A percentile compares a stretch with the other conserved stretches of the same genome.
phyloP scores from a whole-genome alignment of 371 early-diverging fungal species.

The Circinella minor region DNA sequence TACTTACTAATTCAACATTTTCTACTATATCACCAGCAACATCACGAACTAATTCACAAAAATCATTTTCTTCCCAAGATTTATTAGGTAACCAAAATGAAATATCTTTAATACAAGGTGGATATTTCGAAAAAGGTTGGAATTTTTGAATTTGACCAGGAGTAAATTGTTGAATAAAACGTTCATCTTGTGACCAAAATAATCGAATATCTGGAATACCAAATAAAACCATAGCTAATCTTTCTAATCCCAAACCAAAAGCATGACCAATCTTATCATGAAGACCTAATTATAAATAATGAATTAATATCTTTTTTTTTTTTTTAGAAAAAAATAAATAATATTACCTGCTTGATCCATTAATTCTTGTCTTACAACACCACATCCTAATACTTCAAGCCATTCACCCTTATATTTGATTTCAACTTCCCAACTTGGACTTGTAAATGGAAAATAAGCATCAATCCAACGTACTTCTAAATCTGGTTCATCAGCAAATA shows the following conservation, averaged over 20 bases:
- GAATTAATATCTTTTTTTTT: too few species aligned
- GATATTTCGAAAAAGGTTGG: constrained; percentile 83
- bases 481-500: constrained; percentile 69
- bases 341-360: constrained; percentile 77
- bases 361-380: constrained; percentile 88
- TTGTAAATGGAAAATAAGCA: constrained; percentile 95
- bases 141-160: constrained; percentile 72
- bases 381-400: constrained; percentile 96
- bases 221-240: constrained; percentile 96
- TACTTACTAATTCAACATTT: constrained; percentile 77
- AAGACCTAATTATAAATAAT: constrained; percentile 49
- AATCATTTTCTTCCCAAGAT: constrained; percentile 89
- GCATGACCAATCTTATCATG: constrained; percentile 93
- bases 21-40: constrained; percentile 94
- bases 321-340: too few species aligned
- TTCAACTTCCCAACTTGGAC: constrained; percentile 97
- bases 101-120: constrained; percentile 91
- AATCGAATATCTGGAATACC: constrained; percentile 95
- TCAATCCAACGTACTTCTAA: constrained; percentile 95
- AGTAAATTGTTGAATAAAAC: constrained; percentile 88
- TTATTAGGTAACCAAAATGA: constrained; percentile 84
- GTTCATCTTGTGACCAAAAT: constrained; percentile 93
- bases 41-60: constrained; percentile 92
- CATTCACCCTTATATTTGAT: constrained; percentile 91
- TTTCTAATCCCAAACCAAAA: constrained; percentile 95